These are phyloP conservation scores for Colletotrichum sp. DNA, from an alignment of 2,329 filamentous ascomycete species.

Conservation along the genomic window DNA sequence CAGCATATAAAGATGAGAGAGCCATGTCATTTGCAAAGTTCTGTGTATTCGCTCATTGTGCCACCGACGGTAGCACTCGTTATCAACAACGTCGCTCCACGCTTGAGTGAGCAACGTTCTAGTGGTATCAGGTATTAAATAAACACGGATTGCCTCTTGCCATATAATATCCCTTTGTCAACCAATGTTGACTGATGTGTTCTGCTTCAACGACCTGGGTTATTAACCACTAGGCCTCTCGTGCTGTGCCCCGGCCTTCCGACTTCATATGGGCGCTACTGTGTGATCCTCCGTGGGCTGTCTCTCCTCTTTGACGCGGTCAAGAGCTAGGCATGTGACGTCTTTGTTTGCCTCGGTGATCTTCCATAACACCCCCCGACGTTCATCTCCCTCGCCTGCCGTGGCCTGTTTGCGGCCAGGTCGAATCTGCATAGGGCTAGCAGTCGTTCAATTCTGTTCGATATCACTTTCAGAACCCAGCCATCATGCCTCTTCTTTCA, in stretches of 20 bases:
- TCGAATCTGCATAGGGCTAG: rapidly evolving
- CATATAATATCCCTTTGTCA: not conserved
- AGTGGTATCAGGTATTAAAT: not conserved
- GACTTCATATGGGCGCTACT: not conserved
- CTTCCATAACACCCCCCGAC: not conserved
- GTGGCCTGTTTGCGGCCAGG: not conserved
- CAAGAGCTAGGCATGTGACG: too few relatives aligned
- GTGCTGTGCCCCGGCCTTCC: not conserved
- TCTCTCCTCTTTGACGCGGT: not conserved
- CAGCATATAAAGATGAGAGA: too few relatives aligned
- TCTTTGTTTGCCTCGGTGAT: rapidly evolving
- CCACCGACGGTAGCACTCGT: not conserved
- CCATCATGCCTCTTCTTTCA: not conserved
- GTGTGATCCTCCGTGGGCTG: rapidly evolving
- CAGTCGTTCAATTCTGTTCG: not conserved
- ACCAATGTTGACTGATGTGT: not conserved
- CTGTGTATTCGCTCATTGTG: not conserved
- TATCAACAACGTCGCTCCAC: not conserved
- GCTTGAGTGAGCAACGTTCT: not conserved
- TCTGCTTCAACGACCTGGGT: not conserved
- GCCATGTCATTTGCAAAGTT: not conserved
- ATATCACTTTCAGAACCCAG: rapidly evolving
- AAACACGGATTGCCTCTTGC: not conserved
- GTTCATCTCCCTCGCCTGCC: rapidly evolving
- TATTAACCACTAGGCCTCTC: rapidly evolving